Percentiles rank a stretch among this genome's conserved stretches.
phyloP scores from a whole-genome alignment of 768 basidiomycete genomes.

The Auricularia cornea region DNA sequence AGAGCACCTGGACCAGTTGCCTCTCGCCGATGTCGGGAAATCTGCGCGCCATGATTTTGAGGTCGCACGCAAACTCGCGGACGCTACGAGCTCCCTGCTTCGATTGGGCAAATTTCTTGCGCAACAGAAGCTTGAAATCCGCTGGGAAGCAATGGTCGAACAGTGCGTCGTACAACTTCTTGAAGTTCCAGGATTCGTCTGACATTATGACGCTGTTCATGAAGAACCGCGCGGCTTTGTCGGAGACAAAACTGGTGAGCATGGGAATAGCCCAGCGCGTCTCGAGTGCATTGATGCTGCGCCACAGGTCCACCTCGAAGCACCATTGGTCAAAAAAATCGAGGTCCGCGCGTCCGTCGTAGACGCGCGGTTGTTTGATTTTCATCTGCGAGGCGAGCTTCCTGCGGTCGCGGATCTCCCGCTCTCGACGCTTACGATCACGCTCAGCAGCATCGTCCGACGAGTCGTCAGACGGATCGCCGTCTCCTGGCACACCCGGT shows the following conservation, averaged over 20 bases:
- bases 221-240: conserved; percentile 27
- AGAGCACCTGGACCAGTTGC: conserved; percentile 26
- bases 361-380: neutral
- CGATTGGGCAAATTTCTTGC: conserved; percentile 14
- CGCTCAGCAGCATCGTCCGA: too few species aligned
- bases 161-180: conserved; percentile 24
- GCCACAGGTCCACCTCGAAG: neutral
- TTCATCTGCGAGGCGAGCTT: neutral
- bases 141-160: conserved; percentile 32
- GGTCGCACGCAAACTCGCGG: conserved; percentile 24
- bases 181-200: conserved; percentile 18
- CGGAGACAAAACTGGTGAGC: conserved; percentile 18
- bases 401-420: too few species aligned
- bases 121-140: conserved; percentile 19
- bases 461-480: too few species aligned
- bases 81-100: conserved; percentile 23
- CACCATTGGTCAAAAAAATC: neutral
- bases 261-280: neutral
- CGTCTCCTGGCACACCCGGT: too few species aligned
- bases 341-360: neutral
- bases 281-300: neutral
- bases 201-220: conserved; percentile 20
- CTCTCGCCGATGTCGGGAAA: conserved; percentile 21
- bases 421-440: too few species aligned
- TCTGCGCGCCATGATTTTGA: conserved; percentile 27